A percentile compares a stretch with the other conserved stretches of the same genome.
Conservation (phyloP, 805 yeast species). For the Spathaspora arborariae region DNA sequence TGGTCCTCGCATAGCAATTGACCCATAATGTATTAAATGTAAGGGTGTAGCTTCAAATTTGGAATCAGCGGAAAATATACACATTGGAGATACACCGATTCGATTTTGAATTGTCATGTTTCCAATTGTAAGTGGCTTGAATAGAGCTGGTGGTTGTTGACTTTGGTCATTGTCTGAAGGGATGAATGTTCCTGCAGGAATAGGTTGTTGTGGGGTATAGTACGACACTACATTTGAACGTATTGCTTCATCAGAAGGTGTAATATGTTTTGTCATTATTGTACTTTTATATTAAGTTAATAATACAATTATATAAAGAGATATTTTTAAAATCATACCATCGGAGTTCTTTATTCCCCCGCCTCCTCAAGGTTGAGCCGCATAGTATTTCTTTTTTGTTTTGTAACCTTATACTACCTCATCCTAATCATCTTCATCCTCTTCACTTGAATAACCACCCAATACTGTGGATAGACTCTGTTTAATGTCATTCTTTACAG, state of each 20-base stretch:
- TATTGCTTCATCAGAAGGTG: slow-evolving; percentile 5
- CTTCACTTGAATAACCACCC: slow-evolving; percentile 29
- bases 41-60: slow-evolving; percentile 41
- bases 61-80: slow-evolving; percentile 41
- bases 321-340: background rate
- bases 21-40: slow-evolving; percentile 48
- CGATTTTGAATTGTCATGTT: slow-evolving; percentile 43
- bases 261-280: slow-evolving; percentile 2
- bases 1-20: slow-evolving; percentile 44
- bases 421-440: slow-evolving; percentile 15
- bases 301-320: background rate
- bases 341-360: background rate
- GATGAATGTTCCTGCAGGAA: slow-evolving; percentile 30
- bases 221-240: slow-evolving; percentile 12
- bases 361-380: background rate
- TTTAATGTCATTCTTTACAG: slow-evolving; percentile 4
- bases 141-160: slow-evolving; percentile 30
- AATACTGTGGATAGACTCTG: slow-evolving; percentile 11
- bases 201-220: slow-evolving; percentile 30
- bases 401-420: background rate
- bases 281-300: background rate
- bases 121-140: slow-evolving; percentile 40
- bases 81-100: slow-evolving; percentile 55
- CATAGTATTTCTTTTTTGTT: background rate
- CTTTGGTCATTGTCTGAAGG: slow-evolving; percentile 9